These are phyloP conservation scores for Eremothecium gossypii DNA, from an alignment of 1,139 yeast species.

Conservation along the genomic window DNA sequence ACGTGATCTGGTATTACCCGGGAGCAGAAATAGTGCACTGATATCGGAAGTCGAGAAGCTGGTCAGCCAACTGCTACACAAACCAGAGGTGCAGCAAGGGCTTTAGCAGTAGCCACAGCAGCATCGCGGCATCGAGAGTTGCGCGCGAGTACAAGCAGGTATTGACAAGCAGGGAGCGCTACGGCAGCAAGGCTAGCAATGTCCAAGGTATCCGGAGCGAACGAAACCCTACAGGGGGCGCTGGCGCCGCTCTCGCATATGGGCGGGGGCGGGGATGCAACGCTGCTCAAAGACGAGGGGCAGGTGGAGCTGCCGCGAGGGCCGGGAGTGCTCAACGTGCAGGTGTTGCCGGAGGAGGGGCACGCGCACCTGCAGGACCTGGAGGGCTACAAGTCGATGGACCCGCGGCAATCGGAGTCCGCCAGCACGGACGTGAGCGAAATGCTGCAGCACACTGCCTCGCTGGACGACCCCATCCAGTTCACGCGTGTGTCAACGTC, in stretches of 20 bases:
- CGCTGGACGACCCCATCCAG: conserved; percentile 32
- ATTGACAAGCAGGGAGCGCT: too few species aligned
- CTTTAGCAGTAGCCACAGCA: too few species aligned
- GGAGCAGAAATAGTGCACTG: too few species aligned
- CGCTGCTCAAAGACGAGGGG: conserved; percentile 1
- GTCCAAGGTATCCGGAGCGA: background rate
- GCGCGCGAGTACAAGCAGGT: too few species aligned
- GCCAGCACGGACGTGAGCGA: too few species aligned
- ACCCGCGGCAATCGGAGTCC: conserved; percentile 22
- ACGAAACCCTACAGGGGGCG: background rate
- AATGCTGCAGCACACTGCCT: conserved; percentile 11
- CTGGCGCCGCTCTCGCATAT: background rate
- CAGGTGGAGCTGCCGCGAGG: conserved; percentile 40
- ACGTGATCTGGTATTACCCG: too few species aligned
- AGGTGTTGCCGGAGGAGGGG: conserved; percentile 32
- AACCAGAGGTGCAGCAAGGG: too few species aligned
- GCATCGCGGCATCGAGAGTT: too few species aligned
- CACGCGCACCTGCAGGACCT: conserved; percentile 6
- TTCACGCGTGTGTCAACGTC: conserved; percentile 34
- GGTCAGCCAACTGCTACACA: too few species aligned
- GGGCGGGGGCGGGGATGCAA: background rate
- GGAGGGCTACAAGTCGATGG: conserved; percentile 13
- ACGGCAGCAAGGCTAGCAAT: background rate
- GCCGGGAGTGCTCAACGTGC: conserved; percentile 53
- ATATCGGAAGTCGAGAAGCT: too few species aligned